Conservation (phyloP, 495 filamentous ascomycete genomes). For the Daldinia loculata region DNA sequence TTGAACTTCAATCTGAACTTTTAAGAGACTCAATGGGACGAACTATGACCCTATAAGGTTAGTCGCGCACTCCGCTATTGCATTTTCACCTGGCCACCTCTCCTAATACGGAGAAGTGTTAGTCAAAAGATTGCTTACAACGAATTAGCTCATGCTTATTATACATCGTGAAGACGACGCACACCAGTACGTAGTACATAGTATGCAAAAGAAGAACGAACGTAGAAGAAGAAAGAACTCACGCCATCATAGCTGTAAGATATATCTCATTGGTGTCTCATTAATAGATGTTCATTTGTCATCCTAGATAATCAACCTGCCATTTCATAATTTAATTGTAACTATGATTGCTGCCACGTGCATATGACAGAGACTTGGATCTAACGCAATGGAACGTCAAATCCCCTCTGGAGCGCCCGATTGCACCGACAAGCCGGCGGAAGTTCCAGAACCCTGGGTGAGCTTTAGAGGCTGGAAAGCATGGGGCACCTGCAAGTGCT, state of each 20-base stretch:
- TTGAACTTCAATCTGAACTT: not conserved
- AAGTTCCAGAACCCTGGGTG: not conserved
- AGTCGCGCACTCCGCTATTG: not conserved
- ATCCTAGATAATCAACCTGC: not conserved
- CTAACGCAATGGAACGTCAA: not conserved
- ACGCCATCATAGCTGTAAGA: not conserved
- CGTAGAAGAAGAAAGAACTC: not conserved
- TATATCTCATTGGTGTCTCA: not conserved
- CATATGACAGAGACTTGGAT: not conserved
- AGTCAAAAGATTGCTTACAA: not conserved
- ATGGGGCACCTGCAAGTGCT: not conserved
- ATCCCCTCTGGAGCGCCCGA: not conserved
- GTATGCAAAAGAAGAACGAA: not conserved
- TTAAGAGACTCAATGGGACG: not conserved
- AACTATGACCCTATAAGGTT: not conserved
- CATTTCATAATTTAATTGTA: not conserved
- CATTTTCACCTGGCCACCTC: not conserved
- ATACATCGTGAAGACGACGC: not conserved
- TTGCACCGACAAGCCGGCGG: not conserved
- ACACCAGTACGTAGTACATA: not conserved
- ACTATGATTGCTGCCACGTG: not conserved
- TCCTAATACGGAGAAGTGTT: not conserved
- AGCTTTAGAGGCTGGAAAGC: not conserved
- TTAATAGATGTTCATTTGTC: constrained; percentile 7
- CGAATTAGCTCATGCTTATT: constrained; percentile 10